Conservation (phyloP, 192 early-diverging fungal genomes). For the Entomortierella chlamydospora region DNA sequence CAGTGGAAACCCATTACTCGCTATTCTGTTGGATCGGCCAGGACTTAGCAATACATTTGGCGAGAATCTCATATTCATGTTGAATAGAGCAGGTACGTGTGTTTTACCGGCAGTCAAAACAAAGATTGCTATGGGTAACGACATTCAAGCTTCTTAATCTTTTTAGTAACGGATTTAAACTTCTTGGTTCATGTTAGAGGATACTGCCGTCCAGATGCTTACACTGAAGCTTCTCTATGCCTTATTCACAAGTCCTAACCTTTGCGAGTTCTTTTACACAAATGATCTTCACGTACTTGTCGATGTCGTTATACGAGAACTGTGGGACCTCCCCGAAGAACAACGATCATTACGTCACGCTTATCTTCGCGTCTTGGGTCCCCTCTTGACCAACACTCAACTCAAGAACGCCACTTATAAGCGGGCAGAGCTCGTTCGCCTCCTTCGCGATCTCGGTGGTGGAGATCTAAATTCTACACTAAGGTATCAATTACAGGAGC, state of each 20-base stretch:
- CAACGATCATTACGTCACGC: constrained; percentile 74
- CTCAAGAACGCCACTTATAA: constrained; percentile 60
- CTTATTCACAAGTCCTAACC: constrained; percentile 68
- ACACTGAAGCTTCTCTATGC: constrained; percentile 78
- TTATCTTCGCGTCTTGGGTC: constrained; percentile 73
- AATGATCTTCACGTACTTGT: constrained; percentile 91
- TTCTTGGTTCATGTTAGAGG: constrained; percentile 46
- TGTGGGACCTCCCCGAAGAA: constrained; percentile 78
- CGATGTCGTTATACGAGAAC: constrained; percentile 88
- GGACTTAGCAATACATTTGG: constrained; percentile 81
- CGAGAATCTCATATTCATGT: constrained; percentile 90
- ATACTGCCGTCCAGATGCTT: constrained; percentile 62
- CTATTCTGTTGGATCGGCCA: constrained; percentile 59
- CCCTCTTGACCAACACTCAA: constrained; percentile 74
- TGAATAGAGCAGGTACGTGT: constrained; percentile 84
- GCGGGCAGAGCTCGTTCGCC: constrained; percentile 57
- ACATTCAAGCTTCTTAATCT: background rate
- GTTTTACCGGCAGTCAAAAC: no score
- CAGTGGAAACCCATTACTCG: constrained; percentile 60
- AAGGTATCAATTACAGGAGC: constrained; percentile 26
- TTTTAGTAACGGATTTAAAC: background rate
- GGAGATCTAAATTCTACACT: constrained; percentile 24
- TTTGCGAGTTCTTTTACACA: constrained; percentile 85
- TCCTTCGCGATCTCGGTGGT: constrained; percentile 57
- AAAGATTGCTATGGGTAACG: no score